Evolutionary conservation across 306 rosid species (phyloP), one percentile per base, ranked within the genome.

Genomic region (Cicer pinnatifidum): DNA sequence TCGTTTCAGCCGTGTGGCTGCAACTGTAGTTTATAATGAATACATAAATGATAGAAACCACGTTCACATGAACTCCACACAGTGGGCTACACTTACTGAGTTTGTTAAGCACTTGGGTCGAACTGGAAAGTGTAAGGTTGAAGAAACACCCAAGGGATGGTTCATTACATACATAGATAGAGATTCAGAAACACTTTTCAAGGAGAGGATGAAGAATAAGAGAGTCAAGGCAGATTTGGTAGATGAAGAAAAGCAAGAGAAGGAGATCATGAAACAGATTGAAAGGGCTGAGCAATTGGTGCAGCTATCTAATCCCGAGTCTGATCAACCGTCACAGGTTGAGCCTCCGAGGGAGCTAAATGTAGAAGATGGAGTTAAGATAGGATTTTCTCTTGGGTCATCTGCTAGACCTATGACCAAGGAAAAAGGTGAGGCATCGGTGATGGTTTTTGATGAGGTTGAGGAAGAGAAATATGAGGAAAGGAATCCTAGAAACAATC

Each of bases 21-120:
- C 97, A 6, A 93, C 96, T 7, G 98, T 93, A 1, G 94, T 93
- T 23, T 93, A 93, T 83, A 93, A 93, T 23, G 97, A 91, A 73
- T 93, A 91, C 72, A 93, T 93, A 43, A 89, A 76, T 19, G 92
- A 91, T 43, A 78, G 97, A 54, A 97, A 91, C 73, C 98, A 93
- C 7, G 6, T 91, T 65, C 98, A 93, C 64, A 93, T 91, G 98
- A 93, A 93, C 63, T 88, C 96, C 11, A 93, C 91, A 0, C 10
- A 85, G 78, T 93, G 96, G 98, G 90, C 89, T 12, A 91, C 94
- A 0, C 87, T 93, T 37, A 93, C 97, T 1, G 92, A 93, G 67
- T 93, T 93, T 72, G 84, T 93, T 37, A 93, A 93, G 86, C 68
- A 93, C 79, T 84, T 93, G 85, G 96, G 98, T 67, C 82, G 85